phyloP scores from a whole-genome alignment of 352 stramenopile species.

The Globisporangium cystogenes region DNA sequence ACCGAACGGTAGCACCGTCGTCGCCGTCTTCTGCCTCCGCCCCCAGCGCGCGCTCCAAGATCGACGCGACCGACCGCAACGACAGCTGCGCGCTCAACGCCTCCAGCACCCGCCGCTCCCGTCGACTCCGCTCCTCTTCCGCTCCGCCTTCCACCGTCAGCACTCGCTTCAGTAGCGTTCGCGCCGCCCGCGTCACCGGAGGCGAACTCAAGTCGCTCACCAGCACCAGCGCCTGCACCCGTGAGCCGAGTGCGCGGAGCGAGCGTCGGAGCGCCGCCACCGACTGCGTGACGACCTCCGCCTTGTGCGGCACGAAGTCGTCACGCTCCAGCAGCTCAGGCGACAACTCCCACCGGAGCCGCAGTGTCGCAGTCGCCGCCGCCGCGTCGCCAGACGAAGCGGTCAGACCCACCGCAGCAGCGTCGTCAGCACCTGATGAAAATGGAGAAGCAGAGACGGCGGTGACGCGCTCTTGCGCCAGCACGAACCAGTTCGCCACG shows the following conservation, averaged over 20 bases:
- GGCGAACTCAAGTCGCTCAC: constrained; percentile 44
- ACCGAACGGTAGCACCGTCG: constrained; percentile 16
- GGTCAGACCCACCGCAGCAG: too few species aligned
- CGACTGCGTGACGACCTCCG: constrained; percentile 16
- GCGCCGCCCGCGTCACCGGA: constrained; percentile 39
- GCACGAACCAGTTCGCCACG: constrained; percentile 58
- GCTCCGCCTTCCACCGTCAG: constrained; percentile 7
- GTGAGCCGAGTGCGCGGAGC: neutral
- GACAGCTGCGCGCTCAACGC: constrained; percentile 22
- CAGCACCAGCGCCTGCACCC: constrained; percentile 26
- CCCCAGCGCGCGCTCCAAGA: constrained; percentile 32
- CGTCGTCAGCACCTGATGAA: too few species aligned
- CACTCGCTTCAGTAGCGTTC: constrained; percentile 24
- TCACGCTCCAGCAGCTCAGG: constrained; percentile 35
- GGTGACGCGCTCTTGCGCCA: constrained; percentile 16
- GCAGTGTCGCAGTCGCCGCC: neutral
- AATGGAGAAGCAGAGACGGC: too few species aligned
- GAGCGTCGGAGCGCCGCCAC: constrained; percentile 20
- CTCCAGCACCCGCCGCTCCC: constrained; percentile 12
- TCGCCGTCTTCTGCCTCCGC: neutral
- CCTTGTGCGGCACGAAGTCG: constrained; percentile 36
- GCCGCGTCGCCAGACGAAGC: neutral
- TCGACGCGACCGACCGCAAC: constrained; percentile 18
- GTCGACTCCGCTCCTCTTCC: neutral
- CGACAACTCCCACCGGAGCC: constrained; percentile 36